Base-by-base conservation (phyloP, 495 filamentous ascomycete species). In the Penicillium waksmanii region DNA sequence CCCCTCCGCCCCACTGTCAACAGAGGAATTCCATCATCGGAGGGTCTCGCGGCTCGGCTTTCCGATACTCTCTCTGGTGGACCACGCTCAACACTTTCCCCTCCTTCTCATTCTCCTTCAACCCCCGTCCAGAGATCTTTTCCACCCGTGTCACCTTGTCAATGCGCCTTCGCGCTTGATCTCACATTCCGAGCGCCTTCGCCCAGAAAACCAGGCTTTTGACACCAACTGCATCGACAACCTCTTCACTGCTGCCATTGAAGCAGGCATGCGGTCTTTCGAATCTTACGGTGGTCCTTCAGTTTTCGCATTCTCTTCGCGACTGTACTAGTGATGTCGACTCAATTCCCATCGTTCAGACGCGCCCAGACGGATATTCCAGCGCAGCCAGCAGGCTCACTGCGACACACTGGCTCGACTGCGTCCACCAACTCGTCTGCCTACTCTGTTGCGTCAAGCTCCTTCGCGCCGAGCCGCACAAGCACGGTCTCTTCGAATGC, bases 371-470 rank as follows among this genome's bases (percentile, higher is more conserved):
- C 86, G 71, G 89, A 90, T 67, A 79, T 89, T 62, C 66, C 79
- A 8, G 67, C 77, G 38, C 73, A 82, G 51, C 73, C 75, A 65
- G 85, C 79, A 66, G 88, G 83, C 66, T 87, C 85, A 11, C 69
- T 84, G 57, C 83, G 92, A 56, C 87, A 94, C 68, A 48, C 46
- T 2, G 82, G 84, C 25, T 96, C 92, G 6, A 93, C 82, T 53
- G 86, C 89, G 21, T 95, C 92, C 12, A 90, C 89, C 5, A 84
- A 78, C 56, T 96, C 92, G 17, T 93, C 91, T 0, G 82, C 85
- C 19, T 93, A 92, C 69, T 92, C 91, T 11, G 77, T 84, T 63
- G 80, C 75, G 36, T 92, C 90, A 15, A 85, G 83, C 61, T 78
- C 81, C 2, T 88, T 85, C 61, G 80, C 86, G 15, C 79, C 86